Evolutionary conservation across 768 basidiomycete species (phyloP), one percentile per base, ranked within the genome.

Genomic region (Cystobasidium tubakii): DNA sequence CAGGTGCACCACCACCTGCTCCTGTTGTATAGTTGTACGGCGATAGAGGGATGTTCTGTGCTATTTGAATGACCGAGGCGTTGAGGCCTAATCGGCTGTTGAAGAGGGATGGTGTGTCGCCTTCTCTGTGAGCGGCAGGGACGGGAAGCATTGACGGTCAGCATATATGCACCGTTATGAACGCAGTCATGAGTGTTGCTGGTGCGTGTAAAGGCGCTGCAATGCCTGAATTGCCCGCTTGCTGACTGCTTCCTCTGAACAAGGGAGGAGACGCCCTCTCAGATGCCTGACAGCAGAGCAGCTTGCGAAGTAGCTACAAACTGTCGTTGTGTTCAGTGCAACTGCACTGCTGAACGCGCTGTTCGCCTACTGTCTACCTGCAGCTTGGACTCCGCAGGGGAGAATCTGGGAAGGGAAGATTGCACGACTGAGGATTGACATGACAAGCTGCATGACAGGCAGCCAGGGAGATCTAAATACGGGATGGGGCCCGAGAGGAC

Each of bases 61-160:
- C 73, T 17, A 79, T 71, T 62, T 79, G 79, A 67, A 77, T 79
- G 63, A 79, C 78, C 23, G 77, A 75, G 0, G 75, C 75, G 31
- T 78, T 78, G 42, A 62, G 60, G 0, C 77, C 78, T 25, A 79
- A 39, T 19, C 77, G 75, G 27, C 33, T 1, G 72, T 79, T 79
- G 78, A 79, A 76, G 43, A 39, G 36, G 2, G 62, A 0, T 21
- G 79, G 79, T 1, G 73, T 55, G 62, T 79, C 78, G 43, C 62
- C 46, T 62, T 77, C 63, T 65, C 63, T 65, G 63, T 46, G 29
- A n/a, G 7, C 1, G 21, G 23, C 63, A 36, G 3, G 25, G 63
- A n/a, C 36, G 25, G 36, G 43, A 62, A 34, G 23, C 4, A 60
- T 4, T 12, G 12, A 60, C 13, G 23, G 33, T 60, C 25, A 60